Evolutionary conservation across 2,329 filamentous ascomycete genomes (phyloP), one percentile per base, ranked within the genome.

Genomic region (Ceratocystis diversiconidia): DNA sequence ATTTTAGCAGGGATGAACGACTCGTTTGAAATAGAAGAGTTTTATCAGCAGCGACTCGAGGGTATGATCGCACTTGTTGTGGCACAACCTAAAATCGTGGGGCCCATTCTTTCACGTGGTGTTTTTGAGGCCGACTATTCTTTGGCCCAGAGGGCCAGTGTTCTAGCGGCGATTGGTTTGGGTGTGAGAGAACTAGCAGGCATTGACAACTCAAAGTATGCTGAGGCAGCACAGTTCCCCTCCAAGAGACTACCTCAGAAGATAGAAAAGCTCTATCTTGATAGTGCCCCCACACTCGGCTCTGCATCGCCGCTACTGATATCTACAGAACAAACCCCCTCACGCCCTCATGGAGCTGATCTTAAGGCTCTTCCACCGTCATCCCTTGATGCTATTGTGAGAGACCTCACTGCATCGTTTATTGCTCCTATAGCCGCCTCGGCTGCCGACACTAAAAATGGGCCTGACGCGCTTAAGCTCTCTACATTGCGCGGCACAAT

Each of bases 81-180:
- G 1, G 86, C 89, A 0, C 84, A 89, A 69, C 90, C 94, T 0
- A 77, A 83, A 61, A 80, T 82, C 63, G 90, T 96, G 82, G 92
- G 85, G 0, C 88, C 85, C 15, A 95, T 90, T 87, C 89, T 95
- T 67, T 85, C 88, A 2, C 85, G 86, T 66, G 87, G 88, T 0
- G 95, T 94, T 73, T 97, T 96, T 73, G 87, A 90, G 52, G 92
- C 92, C 17, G 94, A 99, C 72, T 92, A 94, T 74, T 96, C 92
- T 0, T 78, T 97, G 46, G 83, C 86, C 0, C 92, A 97, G 73
- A 83, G 94, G 48, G 89, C 88, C 6, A 84, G 88, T 0, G 81
- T 97, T 46, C 85, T 99, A 63, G 87, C 90, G 22, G 86, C 89
- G 0, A 77, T 99, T 3, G 92, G 92, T 0, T 77, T 99, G 0